phyloP scores from a whole-genome alignment of 805 yeast species.

The Saccharomycopsis sp. region DNA sequence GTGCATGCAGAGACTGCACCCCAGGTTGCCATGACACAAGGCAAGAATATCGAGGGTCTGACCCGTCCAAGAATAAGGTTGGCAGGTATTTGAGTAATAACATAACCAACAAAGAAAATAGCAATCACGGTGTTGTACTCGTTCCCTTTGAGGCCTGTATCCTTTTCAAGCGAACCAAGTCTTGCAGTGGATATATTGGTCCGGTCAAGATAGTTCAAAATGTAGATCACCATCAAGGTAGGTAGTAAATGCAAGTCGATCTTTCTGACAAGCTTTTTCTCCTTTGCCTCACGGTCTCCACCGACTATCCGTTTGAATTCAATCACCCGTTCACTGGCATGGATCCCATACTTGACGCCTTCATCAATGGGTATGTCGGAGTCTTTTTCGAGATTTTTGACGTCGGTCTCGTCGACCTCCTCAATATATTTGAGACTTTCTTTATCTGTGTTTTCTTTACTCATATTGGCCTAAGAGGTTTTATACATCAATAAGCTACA shows the following conservation, averaged over 20 bases:
- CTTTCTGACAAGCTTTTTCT: conserved; percentile 38
- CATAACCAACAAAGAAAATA: conserved; percentile 40
- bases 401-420: neutral
- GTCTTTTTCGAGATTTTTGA: neutral
- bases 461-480: too few species aligned
- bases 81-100: conserved; percentile 42
- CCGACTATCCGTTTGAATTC: conserved; percentile 14
- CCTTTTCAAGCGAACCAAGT: conserved; percentile 42
- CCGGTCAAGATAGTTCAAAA: conserved; percentile 45
- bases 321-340: conserved; percentile 2
- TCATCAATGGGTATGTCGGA: neutral
- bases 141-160: conserved; percentile 35
- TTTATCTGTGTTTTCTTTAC: neutral
- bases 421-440: conserved; percentile 1
- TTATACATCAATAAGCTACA: too few species aligned
- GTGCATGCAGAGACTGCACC: conserved; percentile 35
- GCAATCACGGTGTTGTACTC: conserved; percentile 47
- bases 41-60: conserved; percentile 47
- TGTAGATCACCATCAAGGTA: conserved; percentile 42
- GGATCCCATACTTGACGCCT: neutral
- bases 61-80: conserved; percentile 38
- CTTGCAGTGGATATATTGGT: conserved; percentile 44
- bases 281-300: conserved; percentile 40
- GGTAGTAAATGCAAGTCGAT: conserved; percentile 46
- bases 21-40: conserved; percentile 36